Evolutionary conservation across 257 asterid species (phyloP).

Genomic region (Salvia rosmarinus): DNA sequence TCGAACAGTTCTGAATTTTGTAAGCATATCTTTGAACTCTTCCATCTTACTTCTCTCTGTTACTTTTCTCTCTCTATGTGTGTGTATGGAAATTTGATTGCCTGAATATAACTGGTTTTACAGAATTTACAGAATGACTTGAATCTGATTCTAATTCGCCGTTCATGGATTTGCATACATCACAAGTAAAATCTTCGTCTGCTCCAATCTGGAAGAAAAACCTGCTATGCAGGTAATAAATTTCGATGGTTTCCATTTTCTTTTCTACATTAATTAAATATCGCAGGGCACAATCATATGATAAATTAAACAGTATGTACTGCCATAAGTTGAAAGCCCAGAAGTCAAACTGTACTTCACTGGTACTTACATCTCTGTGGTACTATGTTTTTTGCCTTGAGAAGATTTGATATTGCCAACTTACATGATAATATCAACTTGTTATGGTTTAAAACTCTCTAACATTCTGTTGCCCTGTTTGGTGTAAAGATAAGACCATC

Average conservation of each 20-base stretch:
- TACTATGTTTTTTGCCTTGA: conserved; percentile 9
- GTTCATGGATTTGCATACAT: conserved; percentile 15
- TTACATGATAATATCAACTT: conserved; percentile 13
- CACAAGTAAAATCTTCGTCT: conserved; percentile 5
- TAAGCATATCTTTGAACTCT: not conserved
- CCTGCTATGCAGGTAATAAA: not conserved
- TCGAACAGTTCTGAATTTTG: too few relatives aligned
- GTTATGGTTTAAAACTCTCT: not conserved
- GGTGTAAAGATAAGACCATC: not conserved
- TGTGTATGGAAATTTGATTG: conserved; percentile 7
- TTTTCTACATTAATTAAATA: not conserved
- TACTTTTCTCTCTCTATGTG: not conserved
- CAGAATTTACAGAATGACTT: not conserved
- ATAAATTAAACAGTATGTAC: conserved; percentile 11
- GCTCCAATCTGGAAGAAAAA: conserved; percentile 18
- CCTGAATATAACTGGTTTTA: conserved; percentile 1
- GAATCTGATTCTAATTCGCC: not conserved
- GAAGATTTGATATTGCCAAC: conserved; percentile 12
- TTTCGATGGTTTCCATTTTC: not conserved
- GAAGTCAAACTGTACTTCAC: conserved; percentile 29
- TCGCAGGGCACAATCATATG: not conserved
- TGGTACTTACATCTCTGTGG: conserved; percentile 12
- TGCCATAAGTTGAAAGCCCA: conserved; percentile 4
- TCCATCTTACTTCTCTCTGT: not conserved
- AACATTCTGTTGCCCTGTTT: not conserved